Percentiles rank a stretch among this genome's conserved stretches.
phyloP scores from a whole-genome alignment of 1,284 basidiomycete species.

The Puccinia brachypodii region DNA sequence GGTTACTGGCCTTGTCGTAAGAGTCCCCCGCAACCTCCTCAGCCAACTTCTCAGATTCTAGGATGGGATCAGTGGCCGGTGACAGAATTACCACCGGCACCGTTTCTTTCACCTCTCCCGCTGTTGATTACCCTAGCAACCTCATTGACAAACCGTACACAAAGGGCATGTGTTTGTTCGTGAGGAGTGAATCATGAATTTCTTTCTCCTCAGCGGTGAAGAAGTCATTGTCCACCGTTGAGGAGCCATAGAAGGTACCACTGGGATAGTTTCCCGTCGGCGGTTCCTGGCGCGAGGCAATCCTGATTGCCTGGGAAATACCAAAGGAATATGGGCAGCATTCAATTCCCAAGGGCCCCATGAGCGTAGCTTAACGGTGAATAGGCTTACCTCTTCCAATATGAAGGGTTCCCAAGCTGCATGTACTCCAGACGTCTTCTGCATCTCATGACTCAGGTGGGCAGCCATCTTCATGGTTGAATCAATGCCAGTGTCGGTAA shows the following conservation, averaged over 20 bases:
- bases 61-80: too few species aligned
- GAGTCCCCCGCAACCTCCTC: neutral
- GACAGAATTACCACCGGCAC: too few species aligned
- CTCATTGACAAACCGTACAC: neutral
- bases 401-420: neutral
- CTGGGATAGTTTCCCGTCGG: neutral
- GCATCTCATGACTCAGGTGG: neutral
- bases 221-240: neutral
- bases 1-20: too few species aligned
- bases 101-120: neutral
- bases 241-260: neutral
- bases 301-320: neutral
- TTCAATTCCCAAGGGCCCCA: neutral
- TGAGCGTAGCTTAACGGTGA: neutral
- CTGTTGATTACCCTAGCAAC: neutral
- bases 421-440: neutral
- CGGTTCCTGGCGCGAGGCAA: neutral
- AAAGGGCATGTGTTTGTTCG: neutral
- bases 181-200: neutral
- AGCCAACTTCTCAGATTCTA: too few species aligned
- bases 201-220: neutral
- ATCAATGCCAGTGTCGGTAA: neutral
- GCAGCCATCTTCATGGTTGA: neutral
- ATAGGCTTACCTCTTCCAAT: neutral
- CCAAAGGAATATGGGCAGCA: neutral